Conservation (phyloP, 78 protist species). For the Protostelium mycophagum region DNA sequence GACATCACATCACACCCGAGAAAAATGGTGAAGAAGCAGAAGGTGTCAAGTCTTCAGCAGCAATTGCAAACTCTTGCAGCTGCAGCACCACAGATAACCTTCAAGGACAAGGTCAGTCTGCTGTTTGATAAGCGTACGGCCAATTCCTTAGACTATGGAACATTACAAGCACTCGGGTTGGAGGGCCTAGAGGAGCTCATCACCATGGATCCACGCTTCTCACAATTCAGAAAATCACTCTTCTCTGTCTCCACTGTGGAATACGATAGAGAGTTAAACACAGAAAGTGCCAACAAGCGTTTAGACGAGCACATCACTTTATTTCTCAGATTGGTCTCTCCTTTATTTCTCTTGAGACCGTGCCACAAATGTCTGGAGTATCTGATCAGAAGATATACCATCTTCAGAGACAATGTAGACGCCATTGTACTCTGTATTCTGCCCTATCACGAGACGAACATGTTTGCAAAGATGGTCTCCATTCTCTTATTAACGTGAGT, state of each 20-base stretch:
- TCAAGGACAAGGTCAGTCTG: not conserved
- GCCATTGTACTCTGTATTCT: too few species aligned
- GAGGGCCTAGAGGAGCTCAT: not conserved
- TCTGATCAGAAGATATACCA: not conserved
- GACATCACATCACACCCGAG: not conserved
- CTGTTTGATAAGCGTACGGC: not conserved
- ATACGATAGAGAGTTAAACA: not conserved
- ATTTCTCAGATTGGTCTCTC: not conserved
- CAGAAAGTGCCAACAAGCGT: not conserved
- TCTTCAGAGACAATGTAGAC: not conserved
- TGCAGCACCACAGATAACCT: not conserved
- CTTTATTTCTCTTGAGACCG: slow-evolving; percentile 22
- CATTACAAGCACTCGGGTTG: not conserved
- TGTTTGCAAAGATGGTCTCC: too few species aligned
- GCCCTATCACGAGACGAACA: too few species aligned
- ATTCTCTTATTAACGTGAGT: too few species aligned
- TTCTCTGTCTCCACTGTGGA: not conserved
- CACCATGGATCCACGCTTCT: not conserved
- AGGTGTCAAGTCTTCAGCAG: not conserved
- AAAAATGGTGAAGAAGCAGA: not conserved
- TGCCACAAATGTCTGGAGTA: not conserved
- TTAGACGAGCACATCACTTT: not conserved
- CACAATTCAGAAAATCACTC: not conserved
- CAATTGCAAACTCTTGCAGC: not conserved
- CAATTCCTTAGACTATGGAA: not conserved